Evolutionary conservation across 192 early-diverging fungal species (phyloP), one percentile per base, ranked within the genome.

Genomic region (Mortierella claussenii): DNA sequence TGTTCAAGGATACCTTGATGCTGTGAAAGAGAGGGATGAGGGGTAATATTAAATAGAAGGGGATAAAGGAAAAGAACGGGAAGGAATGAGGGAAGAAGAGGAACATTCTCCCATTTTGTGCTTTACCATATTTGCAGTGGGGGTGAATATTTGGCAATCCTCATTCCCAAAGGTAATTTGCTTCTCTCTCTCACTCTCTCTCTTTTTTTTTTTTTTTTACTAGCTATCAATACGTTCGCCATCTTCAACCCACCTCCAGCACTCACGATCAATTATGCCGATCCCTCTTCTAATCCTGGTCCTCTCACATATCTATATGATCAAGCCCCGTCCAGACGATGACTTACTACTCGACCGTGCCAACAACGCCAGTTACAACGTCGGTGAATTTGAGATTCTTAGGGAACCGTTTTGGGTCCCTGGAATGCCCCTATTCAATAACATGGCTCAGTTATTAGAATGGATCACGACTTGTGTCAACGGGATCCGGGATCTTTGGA

Each of bases 341-440:
- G 33, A 48, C 31, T 2, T 21, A 2, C 52, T 40, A 8, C 9
- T 26, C 28, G 37, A n/a, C n/a, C n/a, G n/a, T n/a, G n/a, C n/a
- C n/a, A n/a, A n/a, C n/a, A n/a, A n/a, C n/a, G n/a, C n/a, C n/a
- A n/a, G n/a, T n/a, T n/a, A n/a, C n/a, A n/a, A n/a, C n/a, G n/a
- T 58, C 18, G 65, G 58, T 13, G 55, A 58, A 13, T 50, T 23
- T 43, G 65, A 55, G 13, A 68, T 68, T 21, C 34, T 47, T 15
- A 13, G 51, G 11, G 69, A 71, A 15, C 69, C 50, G 7, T 49
- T 62, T 8, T 33, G 62, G 23, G 63, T 71, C 33, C 54, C 69
- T 24, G 69, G 69, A 28, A 57, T 71, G 69, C 60, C 69, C 6
- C 33, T 71, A 32, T 32, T 71, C 18, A 71, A 71, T 55, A 71